These are phyloP conservation scores for Metroxylon sagu DNA, from an alignment of 176 grass and related monocot genomes.

Conservation along the genomic window DNA sequence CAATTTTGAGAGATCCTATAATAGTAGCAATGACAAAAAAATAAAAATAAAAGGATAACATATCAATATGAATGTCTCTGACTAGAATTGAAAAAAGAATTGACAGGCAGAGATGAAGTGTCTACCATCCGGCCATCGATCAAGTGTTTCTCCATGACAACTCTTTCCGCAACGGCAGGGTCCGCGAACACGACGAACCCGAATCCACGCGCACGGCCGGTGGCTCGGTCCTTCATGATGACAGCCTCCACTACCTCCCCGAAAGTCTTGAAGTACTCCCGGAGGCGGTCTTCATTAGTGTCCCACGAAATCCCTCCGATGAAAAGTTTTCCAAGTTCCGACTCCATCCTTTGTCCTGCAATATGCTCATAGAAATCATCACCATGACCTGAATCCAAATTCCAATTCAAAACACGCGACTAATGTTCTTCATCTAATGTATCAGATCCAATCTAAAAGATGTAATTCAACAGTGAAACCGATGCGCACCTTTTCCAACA, in stretches of 20 bases:
- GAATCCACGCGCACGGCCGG: slow-evolving; percentile 85
- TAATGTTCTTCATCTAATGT: background rate
- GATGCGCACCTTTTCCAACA: slow-evolving; percentile 4
- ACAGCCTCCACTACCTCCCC: slow-evolving; percentile 90
- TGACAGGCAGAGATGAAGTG: background rate
- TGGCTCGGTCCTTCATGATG: slow-evolving; percentile 87
- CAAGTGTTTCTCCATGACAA: slow-evolving; percentile 88
- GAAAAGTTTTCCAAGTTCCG: slow-evolving; percentile 90
- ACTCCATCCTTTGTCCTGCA: slow-evolving; percentile 76
- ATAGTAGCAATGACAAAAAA: background rate
- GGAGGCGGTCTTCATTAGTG: slow-evolving; percentile 86
- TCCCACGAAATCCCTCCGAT: slow-evolving; percentile 97
- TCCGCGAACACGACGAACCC: slow-evolving; percentile 84
- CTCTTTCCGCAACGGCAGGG: slow-evolving; percentile 47
- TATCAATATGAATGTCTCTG: too few relatives aligned
- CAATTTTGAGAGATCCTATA: background rate
- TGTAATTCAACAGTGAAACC: slow-evolving; percentile 27
- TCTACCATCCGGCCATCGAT: slow-evolving; percentile 94
- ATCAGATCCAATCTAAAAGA: slow-evolving; percentile 45
- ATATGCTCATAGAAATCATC: slow-evolving; percentile 34
- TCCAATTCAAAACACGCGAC: background rate
- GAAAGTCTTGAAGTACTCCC: slow-evolving; percentile 67
- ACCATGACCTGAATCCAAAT: slow-evolving; percentile 15
- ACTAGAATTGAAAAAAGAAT: background rate
- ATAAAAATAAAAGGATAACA: background rate